Percentiles rank a stretch among this genome's conserved stretches.
These are phyloP conservation scores for Dryas integrifolia DNA, from an alignment of 331 rosid genomes.

Conservation along the genomic window DNA sequence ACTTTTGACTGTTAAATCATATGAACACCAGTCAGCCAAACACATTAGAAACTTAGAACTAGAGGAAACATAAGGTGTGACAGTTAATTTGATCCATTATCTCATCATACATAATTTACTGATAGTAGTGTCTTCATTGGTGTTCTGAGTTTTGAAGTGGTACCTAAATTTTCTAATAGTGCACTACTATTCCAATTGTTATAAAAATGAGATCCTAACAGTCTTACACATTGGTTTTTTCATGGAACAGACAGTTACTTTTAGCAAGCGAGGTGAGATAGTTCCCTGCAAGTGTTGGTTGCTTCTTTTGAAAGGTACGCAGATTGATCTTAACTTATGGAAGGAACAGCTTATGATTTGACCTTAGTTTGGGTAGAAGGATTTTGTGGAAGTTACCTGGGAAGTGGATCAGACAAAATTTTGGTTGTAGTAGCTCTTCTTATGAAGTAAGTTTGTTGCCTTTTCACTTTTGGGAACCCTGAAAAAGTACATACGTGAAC, in stretches of 20 bases:
- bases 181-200: neutral
- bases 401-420: conserved; percentile 20
- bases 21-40: neutral
- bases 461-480: conserved; percentile 21
- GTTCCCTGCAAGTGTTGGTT: neutral
- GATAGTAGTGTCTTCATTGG: neutral
- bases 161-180: neutral
- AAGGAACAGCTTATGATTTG: conserved; percentile 32
- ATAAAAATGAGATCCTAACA: neutral
- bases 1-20: neutral
- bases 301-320: conserved; percentile 16
- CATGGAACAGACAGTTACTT: conserved; percentile 36
- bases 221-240: conserved; percentile 17
- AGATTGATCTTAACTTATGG: conserved; percentile 20
- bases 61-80: neutral
- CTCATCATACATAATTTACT: neutral
- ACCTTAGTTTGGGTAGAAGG: conserved; percentile 19
- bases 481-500: neutral
- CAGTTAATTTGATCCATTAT: neutral
- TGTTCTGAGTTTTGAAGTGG: neutral
- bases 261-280: conserved; percentile 30
- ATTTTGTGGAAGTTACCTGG: conserved; percentile 22
- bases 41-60: too few relatives aligned
- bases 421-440: conserved; percentile 36
- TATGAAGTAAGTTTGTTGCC: conserved; percentile 35